Conservation (phyloP, 2,329 filamentous ascomycete species). For the Dryadomyces quercivorus region DNA sequence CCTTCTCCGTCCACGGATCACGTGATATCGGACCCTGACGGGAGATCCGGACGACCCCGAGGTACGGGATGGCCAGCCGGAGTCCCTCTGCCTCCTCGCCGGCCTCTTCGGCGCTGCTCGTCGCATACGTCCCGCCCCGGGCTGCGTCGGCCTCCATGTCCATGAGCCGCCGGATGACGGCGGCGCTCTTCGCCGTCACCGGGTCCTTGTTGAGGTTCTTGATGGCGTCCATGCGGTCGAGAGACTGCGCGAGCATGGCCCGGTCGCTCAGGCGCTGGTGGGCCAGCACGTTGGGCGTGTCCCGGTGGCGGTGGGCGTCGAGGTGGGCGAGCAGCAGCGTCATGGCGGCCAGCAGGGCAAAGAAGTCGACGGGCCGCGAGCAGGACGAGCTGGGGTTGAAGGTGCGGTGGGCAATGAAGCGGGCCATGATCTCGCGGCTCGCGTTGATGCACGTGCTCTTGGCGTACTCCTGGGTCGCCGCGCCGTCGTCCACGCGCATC, state of each 20-base stretch:
- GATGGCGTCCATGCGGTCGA: conserved; percentile 20
- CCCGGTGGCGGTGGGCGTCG: conserved; percentile 9
- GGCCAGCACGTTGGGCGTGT: conserved; percentile 17
- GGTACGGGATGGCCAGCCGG: conserved; percentile 27
- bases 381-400: conserved; percentile 18
- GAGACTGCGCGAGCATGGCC: conserved; percentile 25
- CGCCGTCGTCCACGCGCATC: conserved; percentile 10
- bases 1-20: too few species aligned
- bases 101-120: not conserved
- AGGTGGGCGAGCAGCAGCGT: conserved; percentile 29
- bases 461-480: conserved; percentile 20
- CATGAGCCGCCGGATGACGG: conserved; percentile 23
- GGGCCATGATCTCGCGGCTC: conserved; percentile 27
- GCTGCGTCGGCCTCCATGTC: conserved; percentile 20
- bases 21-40: conserved; percentile 4
- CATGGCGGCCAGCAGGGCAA: conserved; percentile 25
- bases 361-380: conserved; percentile 28
- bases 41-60: conserved; percentile 25
- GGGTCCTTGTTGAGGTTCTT: conserved; percentile 8
- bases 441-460: conserved; percentile 25
- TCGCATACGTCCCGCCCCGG: not conserved
- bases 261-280: conserved; percentile 31
- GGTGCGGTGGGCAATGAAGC: conserved; percentile 24
- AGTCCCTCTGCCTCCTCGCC: not conserved
- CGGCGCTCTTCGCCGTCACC: conserved; percentile 18